These are phyloP conservation scores for Ustilago sp. DNA, from an alignment of 1,284 basidiomycete species.

Conservation along the genomic window DNA sequence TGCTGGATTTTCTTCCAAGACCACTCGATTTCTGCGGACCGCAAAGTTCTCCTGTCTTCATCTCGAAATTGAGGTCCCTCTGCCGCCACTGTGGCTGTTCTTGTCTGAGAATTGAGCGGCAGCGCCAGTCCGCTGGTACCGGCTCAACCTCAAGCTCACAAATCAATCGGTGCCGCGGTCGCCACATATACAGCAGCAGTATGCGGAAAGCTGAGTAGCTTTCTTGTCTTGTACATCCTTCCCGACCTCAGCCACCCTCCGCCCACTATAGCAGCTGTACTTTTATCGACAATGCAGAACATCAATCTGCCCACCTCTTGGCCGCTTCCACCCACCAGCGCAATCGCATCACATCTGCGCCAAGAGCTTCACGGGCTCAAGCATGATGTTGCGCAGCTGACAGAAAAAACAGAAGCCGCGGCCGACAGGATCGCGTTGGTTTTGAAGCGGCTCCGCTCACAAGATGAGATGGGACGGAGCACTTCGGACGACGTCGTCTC, in stretches of 20 bases:
- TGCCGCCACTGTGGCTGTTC: not conserved
- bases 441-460: constrained; percentile 7
- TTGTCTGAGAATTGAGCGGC: not conserved
- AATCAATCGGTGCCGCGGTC: not conserved
- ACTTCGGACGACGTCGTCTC: not conserved
- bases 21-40: not conserved
- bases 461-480: not conserved
- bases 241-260: not conserved
- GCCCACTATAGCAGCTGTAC: no score
- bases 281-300: constrained; percentile 4
- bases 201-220: not conserved
- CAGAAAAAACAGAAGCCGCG: constrained; percentile 10
- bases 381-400: constrained; percentile 13
- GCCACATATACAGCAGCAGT: not conserved
- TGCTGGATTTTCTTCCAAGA: not conserved
- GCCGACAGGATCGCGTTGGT: constrained; percentile 14
- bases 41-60: not conserved
- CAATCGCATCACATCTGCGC: not conserved
- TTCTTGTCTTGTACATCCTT: not conserved
- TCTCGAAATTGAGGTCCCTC: not conserved
- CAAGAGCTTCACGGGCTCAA: constrained; percentile 2
- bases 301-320: constrained; percentile 4
- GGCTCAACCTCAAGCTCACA: not conserved
- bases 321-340: constrained; percentile 14
- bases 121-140: not conserved